Conservation (phyloP, 78 protist genomes). For the Dictyostelium citrinum region DNA sequence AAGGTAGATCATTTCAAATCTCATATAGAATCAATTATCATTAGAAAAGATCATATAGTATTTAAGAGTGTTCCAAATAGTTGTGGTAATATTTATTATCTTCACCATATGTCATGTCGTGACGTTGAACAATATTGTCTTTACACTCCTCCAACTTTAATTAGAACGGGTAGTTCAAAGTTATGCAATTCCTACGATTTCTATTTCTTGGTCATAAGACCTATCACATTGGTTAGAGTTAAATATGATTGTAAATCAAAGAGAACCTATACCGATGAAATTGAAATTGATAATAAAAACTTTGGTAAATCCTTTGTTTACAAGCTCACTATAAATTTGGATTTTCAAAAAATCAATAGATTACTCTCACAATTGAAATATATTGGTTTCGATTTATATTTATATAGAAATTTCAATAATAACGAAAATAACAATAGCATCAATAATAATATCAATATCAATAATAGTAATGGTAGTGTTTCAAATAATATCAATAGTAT, state of each 20-base stretch:
- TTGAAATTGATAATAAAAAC: neutral
- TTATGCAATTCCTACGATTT: neutral
- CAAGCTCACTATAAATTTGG: neutral
- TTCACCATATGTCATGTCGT: neutral
- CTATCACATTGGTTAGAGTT: neutral
- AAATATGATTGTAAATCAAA: neutral
- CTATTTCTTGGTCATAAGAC: neutral
- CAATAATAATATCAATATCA: neutral
- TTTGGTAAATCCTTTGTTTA: neutral
- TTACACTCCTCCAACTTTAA: neutral
- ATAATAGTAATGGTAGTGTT: neutral
- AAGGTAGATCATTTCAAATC: neutral
- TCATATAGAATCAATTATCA: neutral
- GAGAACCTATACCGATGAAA: neutral
- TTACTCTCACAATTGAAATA: neutral
- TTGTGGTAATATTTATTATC: neutral
- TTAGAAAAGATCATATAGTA: neutral
- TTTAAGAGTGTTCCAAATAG: neutral
- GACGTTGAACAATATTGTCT: neutral
- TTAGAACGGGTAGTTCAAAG: neutral
- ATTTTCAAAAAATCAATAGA: neutral
- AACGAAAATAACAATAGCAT: neutral
- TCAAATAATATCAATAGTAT: neutral
- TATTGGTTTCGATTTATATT: neutral
- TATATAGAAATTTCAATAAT: neutral